Conservation (phyloP, 1,284 basidiomycete species). For the Trichosporon ovoides region DNA sequence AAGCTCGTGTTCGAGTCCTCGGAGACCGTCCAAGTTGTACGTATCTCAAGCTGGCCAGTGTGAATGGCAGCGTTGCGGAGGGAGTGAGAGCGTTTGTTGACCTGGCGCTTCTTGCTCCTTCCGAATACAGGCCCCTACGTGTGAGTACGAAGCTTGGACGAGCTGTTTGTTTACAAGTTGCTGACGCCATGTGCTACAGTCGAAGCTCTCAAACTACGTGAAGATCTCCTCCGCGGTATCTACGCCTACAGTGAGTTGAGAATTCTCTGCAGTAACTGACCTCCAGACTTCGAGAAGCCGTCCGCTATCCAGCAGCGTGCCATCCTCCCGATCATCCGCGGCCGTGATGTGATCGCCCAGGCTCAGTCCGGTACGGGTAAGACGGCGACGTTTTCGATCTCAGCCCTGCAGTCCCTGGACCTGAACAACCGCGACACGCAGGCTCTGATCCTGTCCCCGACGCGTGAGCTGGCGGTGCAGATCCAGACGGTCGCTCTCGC, state of each 20-base stretch:
- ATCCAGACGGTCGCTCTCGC: constrained; percentile 98
- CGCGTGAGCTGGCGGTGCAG: constrained; percentile 92
- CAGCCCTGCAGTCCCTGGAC: constrained; percentile 90
- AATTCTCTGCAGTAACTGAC: background rate
- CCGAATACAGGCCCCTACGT: constrained; percentile 50
- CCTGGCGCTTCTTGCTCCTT: constrained; percentile 46
- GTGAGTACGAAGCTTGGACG: constrained; percentile 29
- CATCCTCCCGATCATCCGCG: constrained; percentile 90
- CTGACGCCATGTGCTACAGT: constrained; percentile 58
- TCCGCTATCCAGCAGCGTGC: constrained; percentile 98
- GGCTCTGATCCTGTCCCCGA: constrained; percentile 89
- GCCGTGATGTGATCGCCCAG: constrained; percentile 95
- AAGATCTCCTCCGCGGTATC: constrained; percentile 91
- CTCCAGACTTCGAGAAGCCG: constrained; percentile 92
- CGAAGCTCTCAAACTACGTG: constrained; percentile 90
- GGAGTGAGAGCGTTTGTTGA: constrained; percentile 45
- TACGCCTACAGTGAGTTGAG: constrained; percentile 88
- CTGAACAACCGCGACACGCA: constrained; percentile 92
- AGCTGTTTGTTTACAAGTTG: constrained; percentile 36
- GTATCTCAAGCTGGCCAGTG: constrained; percentile 30
- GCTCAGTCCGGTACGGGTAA: constrained; percentile 99
- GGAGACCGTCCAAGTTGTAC: constrained; percentile 73
- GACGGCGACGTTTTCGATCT: constrained; percentile 96
- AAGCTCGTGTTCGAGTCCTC: constrained; percentile 98
- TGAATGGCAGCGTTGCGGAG: constrained; percentile 37